Evolutionary conservation across 352 stramenopile species (phyloP), one percentile per base, ranked within the genome.

Genomic region (Vaucheria bursata): DNA sequence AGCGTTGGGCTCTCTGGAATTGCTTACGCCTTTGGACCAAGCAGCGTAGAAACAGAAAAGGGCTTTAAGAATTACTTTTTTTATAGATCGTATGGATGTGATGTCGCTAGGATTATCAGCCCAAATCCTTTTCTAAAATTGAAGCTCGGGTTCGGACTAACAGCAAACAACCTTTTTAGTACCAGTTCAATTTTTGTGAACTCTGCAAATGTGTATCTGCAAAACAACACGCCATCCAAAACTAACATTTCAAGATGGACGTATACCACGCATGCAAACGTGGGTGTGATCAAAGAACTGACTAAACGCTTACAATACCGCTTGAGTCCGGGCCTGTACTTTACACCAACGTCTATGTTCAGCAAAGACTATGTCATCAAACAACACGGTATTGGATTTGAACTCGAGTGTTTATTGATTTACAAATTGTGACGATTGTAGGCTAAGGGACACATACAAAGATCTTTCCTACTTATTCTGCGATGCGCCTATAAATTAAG

Each of bases 341-440:
- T 18, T 59, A 18, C 45, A 25, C 45, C 45, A 59, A 59, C 45
- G 18, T 59, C 45, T 59, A 59, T 59, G 18, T 59, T 59, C 25
- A 59, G 25, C 12, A 59, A 59, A 59, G 45, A 59, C 25, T 59
- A 59, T 59, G 45, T 59, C 12, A 59, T 59, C 45, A 59, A 59
- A 59, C 12, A 59, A 59, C 45, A 25, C 18, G 12, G 12, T 59
- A 18, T 18, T 59, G 45, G 45, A 18, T 59, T 59, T 59, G 25
- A 25, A 18, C 25, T 59, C 18, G 45, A 59, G 45, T 59, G 45
- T 59, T 25, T 59, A 18, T 18, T 59, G 45, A 18, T 59, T 59
- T 59, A 18, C 45, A 59, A 25, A 25, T 59, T 59, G 25, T 59
- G n/a, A n/a, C n/a, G n/a, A n/a, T n/a, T n/a, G n/a, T n/a, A n/a